phyloP scores from a whole-genome alignment of 192 early-diverging fungal species.

The Podila epicladia region DNA sequence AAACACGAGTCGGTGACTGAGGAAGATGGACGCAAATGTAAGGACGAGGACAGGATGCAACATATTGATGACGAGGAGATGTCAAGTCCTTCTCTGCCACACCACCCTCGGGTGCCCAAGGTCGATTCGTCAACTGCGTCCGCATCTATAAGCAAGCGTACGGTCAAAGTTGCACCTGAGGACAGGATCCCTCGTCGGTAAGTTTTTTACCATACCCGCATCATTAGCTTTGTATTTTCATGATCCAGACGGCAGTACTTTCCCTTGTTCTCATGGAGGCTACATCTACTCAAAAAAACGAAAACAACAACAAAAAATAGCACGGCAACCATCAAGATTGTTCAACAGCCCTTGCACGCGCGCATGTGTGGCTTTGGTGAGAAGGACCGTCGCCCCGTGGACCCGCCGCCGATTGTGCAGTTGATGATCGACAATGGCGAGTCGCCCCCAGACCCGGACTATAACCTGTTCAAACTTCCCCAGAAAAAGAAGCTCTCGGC shows the following conservation, averaged over 20 bases:
- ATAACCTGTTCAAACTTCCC: slow-evolving; percentile 3
- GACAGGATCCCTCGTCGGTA: background rate
- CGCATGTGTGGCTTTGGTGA: slow-evolving; percentile 87
- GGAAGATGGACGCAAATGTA: no score
- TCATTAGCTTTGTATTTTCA: no score
- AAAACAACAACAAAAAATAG: slow-evolving; percentile 30
- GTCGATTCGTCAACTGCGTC: no score
- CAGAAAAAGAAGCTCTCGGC: background rate
- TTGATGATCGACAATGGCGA: slow-evolving; percentile 68
- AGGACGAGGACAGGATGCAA: no score
- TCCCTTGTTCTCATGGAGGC: background rate
- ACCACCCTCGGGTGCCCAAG: no score
- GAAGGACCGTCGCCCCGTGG: slow-evolving; percentile 82
- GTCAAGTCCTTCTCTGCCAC: no score
- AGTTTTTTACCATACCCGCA: no score
- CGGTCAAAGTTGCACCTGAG: background rate
- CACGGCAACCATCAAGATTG: slow-evolving; percentile 68
- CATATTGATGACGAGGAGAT: no score
- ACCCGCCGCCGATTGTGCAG: slow-evolving; percentile 81
- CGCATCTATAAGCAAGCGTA: background rate
- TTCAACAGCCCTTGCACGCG: slow-evolving; percentile 79
- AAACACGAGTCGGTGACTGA: no score
- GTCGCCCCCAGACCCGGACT: slow-evolving; percentile 53
- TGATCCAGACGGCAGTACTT: background rate
- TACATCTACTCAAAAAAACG: slow-evolving; percentile 5